Conservation (phyloP, 2,329 filamentous ascomycete genomes). For the Paracorniculantispora psalliotae region DNA sequence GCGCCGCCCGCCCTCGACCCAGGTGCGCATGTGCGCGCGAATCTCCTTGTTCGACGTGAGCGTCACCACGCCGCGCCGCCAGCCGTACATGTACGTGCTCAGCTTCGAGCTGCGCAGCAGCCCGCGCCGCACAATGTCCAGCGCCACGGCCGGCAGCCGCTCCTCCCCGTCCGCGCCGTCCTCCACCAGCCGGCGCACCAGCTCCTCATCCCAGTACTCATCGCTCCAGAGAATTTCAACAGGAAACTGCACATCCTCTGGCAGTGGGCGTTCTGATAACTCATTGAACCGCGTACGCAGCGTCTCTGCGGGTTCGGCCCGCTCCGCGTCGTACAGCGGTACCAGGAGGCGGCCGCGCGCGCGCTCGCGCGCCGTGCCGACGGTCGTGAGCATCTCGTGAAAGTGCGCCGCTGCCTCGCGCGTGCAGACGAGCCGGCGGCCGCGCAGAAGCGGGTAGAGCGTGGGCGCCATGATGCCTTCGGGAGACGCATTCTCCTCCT, state of each 20-base stretch:
- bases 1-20: conserved; percentile 27
- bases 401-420: conserved; percentile 35
- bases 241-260: conserved; percentile 30
- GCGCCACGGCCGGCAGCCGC: conserved; percentile 28
- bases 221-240: conserved; percentile 23
- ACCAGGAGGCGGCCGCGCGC: conserved; percentile 32
- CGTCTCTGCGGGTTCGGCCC: conserved; percentile 11
- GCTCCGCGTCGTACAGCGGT: conserved; percentile 20
- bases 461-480: conserved; percentile 30
- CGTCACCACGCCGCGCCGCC: conserved; percentile 30
- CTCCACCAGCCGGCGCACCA: conserved; percentile 23
- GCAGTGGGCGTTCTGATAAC: conserved; percentile 28
- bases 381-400: conserved; percentile 30
- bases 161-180: conserved; percentile 12
- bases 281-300: conserved; percentile 26
- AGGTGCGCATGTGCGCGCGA: conserved; percentile 29
- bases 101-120: conserved; percentile 33
- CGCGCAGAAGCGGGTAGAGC: conserved; percentile 31
- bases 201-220: conserved; percentile 21
- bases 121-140: conserved; percentile 28
- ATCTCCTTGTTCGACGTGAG: conserved; percentile 39
- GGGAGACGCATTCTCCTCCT: conserved; percentile 26
- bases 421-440: conserved; percentile 33
- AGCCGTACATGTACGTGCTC: conserved; percentile 36
- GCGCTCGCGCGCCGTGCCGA: conserved; percentile 34